A percentile compares a stretch with the other conserved stretches of the same genome.
Conservation (phyloP, 768 basidiomycete species). For the Leccinum rimulosum region DNA sequence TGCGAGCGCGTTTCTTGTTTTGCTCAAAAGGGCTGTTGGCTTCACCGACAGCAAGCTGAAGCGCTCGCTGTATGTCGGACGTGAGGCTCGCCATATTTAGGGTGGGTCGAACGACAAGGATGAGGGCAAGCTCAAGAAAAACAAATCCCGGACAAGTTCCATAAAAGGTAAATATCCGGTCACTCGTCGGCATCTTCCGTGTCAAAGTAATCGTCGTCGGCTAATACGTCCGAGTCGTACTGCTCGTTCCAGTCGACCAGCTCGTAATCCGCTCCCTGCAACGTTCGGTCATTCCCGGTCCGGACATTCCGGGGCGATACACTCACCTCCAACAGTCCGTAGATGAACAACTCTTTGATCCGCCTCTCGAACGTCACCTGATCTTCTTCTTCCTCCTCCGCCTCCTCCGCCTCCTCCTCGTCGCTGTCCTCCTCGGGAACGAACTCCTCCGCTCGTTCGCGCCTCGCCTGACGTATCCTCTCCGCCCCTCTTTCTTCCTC, state of each 20-base stretch:
- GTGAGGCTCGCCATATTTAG: constrained; percentile 38
- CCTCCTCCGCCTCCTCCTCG: constrained; percentile 37
- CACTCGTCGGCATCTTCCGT: constrained; percentile 48
- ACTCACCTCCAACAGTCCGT: constrained; percentile 70
- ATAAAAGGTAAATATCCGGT: constrained; percentile 14
- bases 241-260: constrained; percentile 72
- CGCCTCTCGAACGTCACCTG: constrained; percentile 54
- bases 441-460: constrained; percentile 42
- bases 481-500: constrained; percentile 79
- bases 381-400: constrained; percentile 48
- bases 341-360: constrained; percentile 70
- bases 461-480: constrained; percentile 47
- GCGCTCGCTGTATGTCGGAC: constrained; percentile 47
- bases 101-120: constrained; percentile 37
- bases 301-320: not conserved
- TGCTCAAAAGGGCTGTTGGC: constrained; percentile 39
- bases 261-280: constrained; percentile 67
- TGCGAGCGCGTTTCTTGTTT: constrained; percentile 37
- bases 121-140: constrained; percentile 39
- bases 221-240: constrained; percentile 45
- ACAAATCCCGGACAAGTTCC: constrained; percentile 19
- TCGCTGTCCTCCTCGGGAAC: constrained; percentile 61
- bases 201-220: constrained; percentile 68
- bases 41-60: constrained; percentile 48
- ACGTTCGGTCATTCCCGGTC: not conserved